Evolutionary conservation across 2,329 filamentous ascomycete genomes (phyloP).

Genomic region (Thyridium curvatum): DNA sequence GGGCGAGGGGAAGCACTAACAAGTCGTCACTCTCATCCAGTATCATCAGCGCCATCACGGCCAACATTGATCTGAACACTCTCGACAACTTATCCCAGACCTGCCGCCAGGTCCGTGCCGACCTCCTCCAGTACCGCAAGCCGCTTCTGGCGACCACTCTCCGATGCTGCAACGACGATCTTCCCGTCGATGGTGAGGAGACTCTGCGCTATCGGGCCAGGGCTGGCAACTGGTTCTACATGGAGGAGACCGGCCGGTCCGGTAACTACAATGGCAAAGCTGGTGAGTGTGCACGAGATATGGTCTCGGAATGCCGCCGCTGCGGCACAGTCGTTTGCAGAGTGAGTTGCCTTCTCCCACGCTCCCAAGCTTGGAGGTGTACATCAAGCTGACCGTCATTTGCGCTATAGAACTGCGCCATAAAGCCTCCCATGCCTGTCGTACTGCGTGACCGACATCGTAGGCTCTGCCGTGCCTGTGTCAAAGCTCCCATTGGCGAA

Average conservation of each 20-base stretch:
- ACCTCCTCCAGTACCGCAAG: conserved; percentile 70
- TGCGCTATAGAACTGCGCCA: conserved; percentile 71
- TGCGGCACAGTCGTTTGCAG: conserved; percentile 76
- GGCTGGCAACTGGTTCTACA: conserved; percentile 53
- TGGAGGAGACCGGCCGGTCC: conserved; percentile 41
- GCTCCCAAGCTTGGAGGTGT: background rate
- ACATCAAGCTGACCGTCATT: conserved; percentile 1
- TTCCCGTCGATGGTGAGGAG: conserved; percentile 47
- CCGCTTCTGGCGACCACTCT: conserved; percentile 70
- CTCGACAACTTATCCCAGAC: conserved; percentile 77
- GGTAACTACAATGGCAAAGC: conserved; percentile 58
- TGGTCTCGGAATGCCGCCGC: conserved; percentile 76
- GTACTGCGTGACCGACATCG: conserved; percentile 71
- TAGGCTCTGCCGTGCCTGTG: conserved; percentile 71
- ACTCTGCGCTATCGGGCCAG: conserved; percentile 52
- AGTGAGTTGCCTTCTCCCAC: conserved; percentile 41
- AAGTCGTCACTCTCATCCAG: conserved; percentile 36
- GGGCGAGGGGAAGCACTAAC: conserved; percentile 7
- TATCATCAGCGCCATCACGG: conserved; percentile 68
- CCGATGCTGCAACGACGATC: conserved; percentile 68
- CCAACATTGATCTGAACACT: conserved; percentile 77
- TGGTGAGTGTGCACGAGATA: conserved; percentile 75
- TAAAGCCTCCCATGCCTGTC: conserved; percentile 67
- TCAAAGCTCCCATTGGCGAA: conserved; percentile 59
- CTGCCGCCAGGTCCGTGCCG: conserved; percentile 72